Base-by-base conservation (phyloP, 202 grass and related monocot genomes). In the Cymbopogon flexuosus region DNA sequence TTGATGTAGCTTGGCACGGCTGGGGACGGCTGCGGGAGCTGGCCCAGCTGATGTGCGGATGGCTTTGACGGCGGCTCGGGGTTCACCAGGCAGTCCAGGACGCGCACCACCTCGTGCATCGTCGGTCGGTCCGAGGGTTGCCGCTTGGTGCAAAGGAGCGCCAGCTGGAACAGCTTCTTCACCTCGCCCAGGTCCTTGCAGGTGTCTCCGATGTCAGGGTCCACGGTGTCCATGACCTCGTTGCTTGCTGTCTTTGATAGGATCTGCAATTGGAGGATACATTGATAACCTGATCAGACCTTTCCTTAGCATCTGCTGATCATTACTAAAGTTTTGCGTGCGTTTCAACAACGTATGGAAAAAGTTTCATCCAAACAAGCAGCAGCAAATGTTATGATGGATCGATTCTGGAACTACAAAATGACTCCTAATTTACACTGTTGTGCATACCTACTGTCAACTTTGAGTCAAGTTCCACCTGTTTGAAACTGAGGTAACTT, bases 91-190 rank as follows among this genome's bases (percentile, higher is more conserved):
- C 90, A 99, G 52, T 87, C 93, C 62, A 99, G 83, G 45, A 99
- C 31, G 31, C 31, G 31, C 3, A 86, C 90, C 9, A 96, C 92
- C 85, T 96, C 93, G 22, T 99, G 96, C 96, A 99, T 99, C 10
- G 96, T 93, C 67, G 96, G 96, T 0, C 96, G 92, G 33, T 96
- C 96, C 0, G 89, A 83, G 1, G 90, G 96, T 21, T 99, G 96
- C 40, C 90, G 65, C 81, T 99, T 96, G 5, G 92, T 91, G 89
- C 96, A 99, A 1, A 99, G 90, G 13, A 99, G 81, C 0, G 96
- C 96, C 1, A 99, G 83, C 71, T 96, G 96, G 79, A 99, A 99
- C 1, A 93, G 67, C 71, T 88, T 99, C 82, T 99, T 99, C 4
- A 96, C 92, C 67, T 99, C 90, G 6, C 80, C 80, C 0, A 99